Evolutionary conservation across 1,139 yeast genomes (phyloP).

Genomic region (Nadsonia commutata): DNA sequence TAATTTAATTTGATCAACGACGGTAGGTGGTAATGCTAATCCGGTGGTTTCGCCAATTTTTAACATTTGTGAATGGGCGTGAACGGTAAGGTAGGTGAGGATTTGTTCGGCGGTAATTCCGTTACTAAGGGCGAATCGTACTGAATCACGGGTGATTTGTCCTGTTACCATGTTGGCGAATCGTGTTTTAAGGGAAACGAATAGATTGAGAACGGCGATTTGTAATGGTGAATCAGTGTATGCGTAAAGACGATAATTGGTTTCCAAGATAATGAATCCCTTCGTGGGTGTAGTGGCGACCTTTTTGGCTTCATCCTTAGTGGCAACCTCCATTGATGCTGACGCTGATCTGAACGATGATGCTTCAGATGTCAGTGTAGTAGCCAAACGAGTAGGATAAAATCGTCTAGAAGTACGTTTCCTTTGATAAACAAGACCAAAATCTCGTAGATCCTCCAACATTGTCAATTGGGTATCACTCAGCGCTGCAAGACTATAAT

Average conservation of each 20-base stretch:
- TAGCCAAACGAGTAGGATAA: constrained; percentile 84
- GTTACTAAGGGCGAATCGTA: constrained; percentile 64
- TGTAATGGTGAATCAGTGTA: constrained; percentile 92
- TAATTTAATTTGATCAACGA: constrained; percentile 81
- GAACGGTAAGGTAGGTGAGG: constrained; percentile 73
- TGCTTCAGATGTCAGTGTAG: constrained; percentile 74
- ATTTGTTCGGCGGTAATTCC: constrained; percentile 96
- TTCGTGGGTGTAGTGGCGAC: constrained; percentile 13
- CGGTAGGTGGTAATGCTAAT: constrained; percentile 68
- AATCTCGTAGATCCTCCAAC: constrained; percentile 82
- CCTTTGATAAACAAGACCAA: constrained; percentile 78
- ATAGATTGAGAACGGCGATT: constrained; percentile 78
- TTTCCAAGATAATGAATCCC: constrained; percentile 78
- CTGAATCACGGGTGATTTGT: constrained; percentile 81
- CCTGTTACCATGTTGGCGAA: constrained; percentile 91
- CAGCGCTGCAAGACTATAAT: constrained; percentile 57
- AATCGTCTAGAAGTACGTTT: constrained; percentile 47
- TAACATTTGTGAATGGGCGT: constrained; percentile 90
- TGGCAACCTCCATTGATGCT: constrained; percentile 19
- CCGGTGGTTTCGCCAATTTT: constrained; percentile 14
- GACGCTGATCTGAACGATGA: constrained; percentile 21
- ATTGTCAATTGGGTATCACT: constrained; percentile 73
- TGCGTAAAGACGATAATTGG: constrained; percentile 85
- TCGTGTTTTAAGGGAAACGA: constrained; percentile 71
- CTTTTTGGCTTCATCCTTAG: constrained; percentile 15